Evolutionary conservation across 208 protist genomes (phyloP), one percentile per base, ranked within the genome.

Genomic region (Jaenimonas drosophilae): DNA sequence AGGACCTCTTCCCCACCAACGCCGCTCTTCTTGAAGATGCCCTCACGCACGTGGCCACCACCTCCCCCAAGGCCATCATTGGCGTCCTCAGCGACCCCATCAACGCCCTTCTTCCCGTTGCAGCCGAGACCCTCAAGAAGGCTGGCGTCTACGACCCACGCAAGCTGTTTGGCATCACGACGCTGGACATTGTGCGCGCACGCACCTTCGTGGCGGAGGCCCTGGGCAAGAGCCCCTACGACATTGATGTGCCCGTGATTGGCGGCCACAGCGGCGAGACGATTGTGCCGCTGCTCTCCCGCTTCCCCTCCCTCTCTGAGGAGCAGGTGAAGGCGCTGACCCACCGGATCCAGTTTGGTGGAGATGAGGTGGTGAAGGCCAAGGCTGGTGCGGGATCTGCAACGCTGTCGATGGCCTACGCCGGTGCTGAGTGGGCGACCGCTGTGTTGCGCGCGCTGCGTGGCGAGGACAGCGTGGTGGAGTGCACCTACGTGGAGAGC

Each of bases 1-100:
- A 97, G 36, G 94, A 97, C 53, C 85, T 97, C 33, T 97, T 97
- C 73, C 96, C 93, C 60, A 88, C 79, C 17, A 97, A 96, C 59
- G 86, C 88, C 16, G 48, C 59, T 20, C 85, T 92, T 55, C 66
- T 97, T 14, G 54, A 70, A 28, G 73, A 72, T 30, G 70, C 97
- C 21, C 74, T 77, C n/a, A 62, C 74, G 25, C 69, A 67, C 11
- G 76, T 76, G 51, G 85, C 79, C 19, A 67, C 70, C 60, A 29
- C 58, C 41, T 92, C 86, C 47, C 94, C 94, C 6, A 72, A 88
- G 21, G 77, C 87, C 26, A 36, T 83, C 21, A 57, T 97, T 17
- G 69, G 51, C 39, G 70, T 97, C 59, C 91, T 96, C 49, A 88
- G 83, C 34, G 95, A 97, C 65, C 94, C 94, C 16, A 79, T 97